A percentile compares a stretch with the other conserved stretches of the same genome.
These are phyloP conservation scores for Diophrys appendiculata DNA, from an alignment of 73 alveolate genomes.

Conservation along the genomic window DNA sequence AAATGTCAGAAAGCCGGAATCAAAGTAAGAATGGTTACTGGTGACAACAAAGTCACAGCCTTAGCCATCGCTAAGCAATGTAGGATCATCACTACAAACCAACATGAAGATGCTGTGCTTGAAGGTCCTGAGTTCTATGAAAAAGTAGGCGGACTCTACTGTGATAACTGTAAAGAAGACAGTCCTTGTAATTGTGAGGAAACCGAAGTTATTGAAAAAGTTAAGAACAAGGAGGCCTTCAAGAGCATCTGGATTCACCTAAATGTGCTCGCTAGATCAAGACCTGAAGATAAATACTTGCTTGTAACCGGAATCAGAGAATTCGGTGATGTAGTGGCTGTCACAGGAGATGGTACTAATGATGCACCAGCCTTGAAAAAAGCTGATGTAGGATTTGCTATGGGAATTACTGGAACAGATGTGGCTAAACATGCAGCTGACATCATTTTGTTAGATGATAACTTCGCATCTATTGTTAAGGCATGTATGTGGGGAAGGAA, in stretches of 20 bases:
- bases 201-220: constrained; percentile 41
- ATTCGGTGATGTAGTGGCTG: constrained; percentile 78
- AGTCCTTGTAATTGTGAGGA: constrained; percentile 34
- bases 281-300: constrained; percentile 93
- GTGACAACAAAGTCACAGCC: constrained; percentile 95
- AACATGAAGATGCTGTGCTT: constrained; percentile 69
- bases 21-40: constrained; percentile 97
- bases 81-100: constrained; percentile 51
- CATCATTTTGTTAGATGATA: constrained; percentile 89
- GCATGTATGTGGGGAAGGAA: constrained; percentile 96
- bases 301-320: constrained; percentile 89
- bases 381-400: constrained; percentile 76
- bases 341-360: constrained; percentile 97
- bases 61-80: constrained; percentile 94
- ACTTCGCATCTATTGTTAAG: constrained; percentile 87
- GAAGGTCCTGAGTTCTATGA: constrained; percentile 76
- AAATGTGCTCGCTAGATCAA: constrained; percentile 91
- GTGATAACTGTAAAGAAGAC: constrained; percentile 68
- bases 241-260: constrained; percentile 68
- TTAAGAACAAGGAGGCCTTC: constrained; percentile 77
- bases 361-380: constrained; percentile 98
- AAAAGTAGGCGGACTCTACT: constrained; percentile 77
- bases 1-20: constrained; percentile 87
- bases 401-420: constrained; percentile 95
- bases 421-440: constrained; percentile 96